phyloP scores from a whole-genome alignment of 768 basidiomycete species.

The Russula virescens region DNA sequence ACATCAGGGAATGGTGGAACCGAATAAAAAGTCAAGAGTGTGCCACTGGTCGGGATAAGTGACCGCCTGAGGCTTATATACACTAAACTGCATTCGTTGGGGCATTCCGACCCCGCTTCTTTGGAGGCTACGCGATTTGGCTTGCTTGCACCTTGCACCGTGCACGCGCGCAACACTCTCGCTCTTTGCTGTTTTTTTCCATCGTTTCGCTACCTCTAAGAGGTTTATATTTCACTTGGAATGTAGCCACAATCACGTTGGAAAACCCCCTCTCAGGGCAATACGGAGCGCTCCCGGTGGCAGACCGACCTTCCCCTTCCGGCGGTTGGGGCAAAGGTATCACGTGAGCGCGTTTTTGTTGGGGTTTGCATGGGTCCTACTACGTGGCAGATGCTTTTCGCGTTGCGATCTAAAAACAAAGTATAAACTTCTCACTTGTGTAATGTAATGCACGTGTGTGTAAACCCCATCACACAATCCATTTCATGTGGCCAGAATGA shows the following conservation, averaged over 20 bases:
- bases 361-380: slow-evolving; percentile 14
- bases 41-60: neutral
- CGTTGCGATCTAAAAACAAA: neutral
- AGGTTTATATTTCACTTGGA: neutral
- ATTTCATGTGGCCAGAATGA: neutral
- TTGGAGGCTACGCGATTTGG: neutral
- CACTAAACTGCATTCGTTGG: neutral
- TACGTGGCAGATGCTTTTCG: no score
- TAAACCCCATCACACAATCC: neutral
- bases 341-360: slow-evolving; percentile 23
- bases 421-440: neutral
- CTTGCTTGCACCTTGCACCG: neutral
- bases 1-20: slow-evolving; percentile 28
- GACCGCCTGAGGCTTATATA: slow-evolving; percentile 18
- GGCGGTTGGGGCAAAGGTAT: slow-evolving; percentile 14
- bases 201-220: neutral
- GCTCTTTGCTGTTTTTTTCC: neutral
- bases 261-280: neutral
- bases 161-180: neutral
- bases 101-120: neutral
- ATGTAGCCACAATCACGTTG: neutral
- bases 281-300: neutral
- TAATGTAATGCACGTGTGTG: neutral
- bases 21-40: slow-evolving; percentile 11
- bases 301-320: neutral